phyloP scores from a whole-genome alignment of 2,329 filamentous ascomycete genomes.

The Phyllosticta citriasiana region DNA sequence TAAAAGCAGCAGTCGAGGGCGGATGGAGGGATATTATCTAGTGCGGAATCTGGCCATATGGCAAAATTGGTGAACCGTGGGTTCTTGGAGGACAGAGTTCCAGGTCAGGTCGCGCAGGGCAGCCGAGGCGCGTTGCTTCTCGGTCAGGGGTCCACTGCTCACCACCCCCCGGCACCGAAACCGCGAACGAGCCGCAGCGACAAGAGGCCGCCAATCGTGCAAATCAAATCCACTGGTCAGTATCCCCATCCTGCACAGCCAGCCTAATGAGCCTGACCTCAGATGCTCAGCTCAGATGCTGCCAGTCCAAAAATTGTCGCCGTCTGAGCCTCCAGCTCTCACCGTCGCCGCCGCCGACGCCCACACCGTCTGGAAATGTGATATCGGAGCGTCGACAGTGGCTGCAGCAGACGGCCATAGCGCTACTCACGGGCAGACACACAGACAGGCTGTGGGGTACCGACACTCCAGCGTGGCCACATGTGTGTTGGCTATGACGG shows the following conservation, averaged over 20 bases:
- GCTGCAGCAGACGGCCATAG: conserved; percentile 10
- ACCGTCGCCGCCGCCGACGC: conserved; percentile 1
- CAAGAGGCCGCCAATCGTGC: not conserved
- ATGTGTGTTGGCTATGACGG: conserved; percentile 1
- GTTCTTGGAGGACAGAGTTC: conserved; percentile 8
- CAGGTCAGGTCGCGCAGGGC: conserved; percentile 2
- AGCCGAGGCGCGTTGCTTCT: not conserved
- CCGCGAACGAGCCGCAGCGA: not conserved
- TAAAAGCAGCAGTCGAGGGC: not conserved
- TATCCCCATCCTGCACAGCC: not conserved
- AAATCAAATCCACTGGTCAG: not conserved
- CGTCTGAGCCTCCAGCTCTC: not conserved
- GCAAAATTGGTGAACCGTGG: conserved; percentile 4
- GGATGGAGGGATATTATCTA: not conserved
- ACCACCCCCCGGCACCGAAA: not conserved
- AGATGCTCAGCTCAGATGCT: not conserved
- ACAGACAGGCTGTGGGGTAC: conserved; percentile 4
- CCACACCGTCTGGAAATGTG: not conserved
- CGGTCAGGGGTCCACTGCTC: not conserved
- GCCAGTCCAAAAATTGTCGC: not conserved
- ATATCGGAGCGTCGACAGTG: conserved; percentile 4
- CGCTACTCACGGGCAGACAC: not conserved
- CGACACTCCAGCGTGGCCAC: not conserved
- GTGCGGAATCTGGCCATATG: not conserved
- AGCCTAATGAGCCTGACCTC: not conserved